A percentile compares a stretch with the other conserved stretches of the same genome.
Evolutionary conservation across 176 grass and related monocot genomes (phyloP).

Genomic region (Ananas comosus): DNA sequence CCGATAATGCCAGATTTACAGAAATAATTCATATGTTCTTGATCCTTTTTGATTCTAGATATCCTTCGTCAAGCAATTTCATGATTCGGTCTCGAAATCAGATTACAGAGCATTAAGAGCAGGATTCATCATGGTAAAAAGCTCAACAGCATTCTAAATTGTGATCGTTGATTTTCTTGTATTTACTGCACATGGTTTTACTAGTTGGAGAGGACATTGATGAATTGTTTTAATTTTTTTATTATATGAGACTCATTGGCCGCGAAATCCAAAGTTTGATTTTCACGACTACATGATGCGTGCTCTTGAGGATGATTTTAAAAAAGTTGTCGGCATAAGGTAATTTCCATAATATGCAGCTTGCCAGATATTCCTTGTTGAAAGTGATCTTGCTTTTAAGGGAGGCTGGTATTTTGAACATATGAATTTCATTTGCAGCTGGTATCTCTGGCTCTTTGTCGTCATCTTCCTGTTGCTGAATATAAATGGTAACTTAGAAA

Average conservation of each 20-base stretch:
- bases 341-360: not conserved
- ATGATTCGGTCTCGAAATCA: constrained; percentile 69
- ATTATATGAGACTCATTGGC: constrained; percentile 25
- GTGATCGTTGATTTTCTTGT: constrained; percentile 7
- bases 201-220: not conserved
- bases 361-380: not conserved
- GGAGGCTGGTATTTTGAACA: not conserved
- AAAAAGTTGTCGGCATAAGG: constrained; percentile 55
- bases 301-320: constrained; percentile 57
- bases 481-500: constrained; percentile 50
- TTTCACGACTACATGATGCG: constrained; percentile 59
- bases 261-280: constrained; percentile 24
- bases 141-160: constrained; percentile 11
- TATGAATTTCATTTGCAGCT: constrained; percentile 39
- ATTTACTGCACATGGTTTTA: constrained; percentile 5
- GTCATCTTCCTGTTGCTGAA: constrained; percentile 79
- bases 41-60: constrained; percentile 35
- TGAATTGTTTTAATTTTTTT: not conserved
- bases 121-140: constrained; percentile 65
- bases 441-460: constrained; percentile 86
- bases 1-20: not conserved
- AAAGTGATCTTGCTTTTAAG: not conserved
- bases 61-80: constrained; percentile 75
- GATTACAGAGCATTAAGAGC: constrained; percentile 75
- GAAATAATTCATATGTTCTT: constrained; percentile 16